Conservation (phyloP, 768 basidiomycete species). For the Lyophyllum atratum region DNA sequence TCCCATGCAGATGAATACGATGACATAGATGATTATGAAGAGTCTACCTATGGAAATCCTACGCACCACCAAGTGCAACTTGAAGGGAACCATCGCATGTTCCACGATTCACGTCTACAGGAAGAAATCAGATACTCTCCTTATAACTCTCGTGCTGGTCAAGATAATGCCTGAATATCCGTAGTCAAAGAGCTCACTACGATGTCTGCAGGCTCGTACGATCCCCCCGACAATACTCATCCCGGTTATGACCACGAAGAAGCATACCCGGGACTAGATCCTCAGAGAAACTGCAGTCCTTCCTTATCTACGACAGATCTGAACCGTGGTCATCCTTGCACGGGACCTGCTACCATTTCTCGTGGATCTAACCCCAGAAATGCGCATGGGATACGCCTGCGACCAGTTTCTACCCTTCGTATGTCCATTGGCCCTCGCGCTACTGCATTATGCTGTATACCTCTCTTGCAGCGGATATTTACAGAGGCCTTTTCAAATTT, state of each 20-base stretch:
- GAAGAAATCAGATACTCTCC: neutral
- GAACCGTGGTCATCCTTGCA: too few species aligned
- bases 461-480: slow-evolving; percentile 68
- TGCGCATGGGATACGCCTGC: slow-evolving; percentile 51
- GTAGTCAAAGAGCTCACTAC: neutral
- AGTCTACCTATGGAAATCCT: neutral
- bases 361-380: slow-evolving; percentile 33
- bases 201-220: neutral
- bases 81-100: neutral
- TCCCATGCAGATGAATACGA: slow-evolving; percentile 6
- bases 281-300: neutral
- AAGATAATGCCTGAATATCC: neutral
- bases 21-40: slow-evolving; percentile 17
- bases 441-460: neutral
- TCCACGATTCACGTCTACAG: neutral
- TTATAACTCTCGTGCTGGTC: neutral
- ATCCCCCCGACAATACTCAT: neutral
- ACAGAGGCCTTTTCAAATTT: slow-evolving; percentile 83
- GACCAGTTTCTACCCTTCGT: slow-evolving; percentile 77
- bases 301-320: neutral
- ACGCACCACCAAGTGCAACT: neutral
- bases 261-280: neutral
- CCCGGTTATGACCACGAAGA: neutral
- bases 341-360: neutral
- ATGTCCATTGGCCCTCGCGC: slow-evolving; percentile 20